Percentiles rank a stretch among this genome's conserved stretches.
phyloP scores from a whole-genome alignment of 2,329 filamentous ascomycete species.

The Beauveria pseudobassiana region DNA sequence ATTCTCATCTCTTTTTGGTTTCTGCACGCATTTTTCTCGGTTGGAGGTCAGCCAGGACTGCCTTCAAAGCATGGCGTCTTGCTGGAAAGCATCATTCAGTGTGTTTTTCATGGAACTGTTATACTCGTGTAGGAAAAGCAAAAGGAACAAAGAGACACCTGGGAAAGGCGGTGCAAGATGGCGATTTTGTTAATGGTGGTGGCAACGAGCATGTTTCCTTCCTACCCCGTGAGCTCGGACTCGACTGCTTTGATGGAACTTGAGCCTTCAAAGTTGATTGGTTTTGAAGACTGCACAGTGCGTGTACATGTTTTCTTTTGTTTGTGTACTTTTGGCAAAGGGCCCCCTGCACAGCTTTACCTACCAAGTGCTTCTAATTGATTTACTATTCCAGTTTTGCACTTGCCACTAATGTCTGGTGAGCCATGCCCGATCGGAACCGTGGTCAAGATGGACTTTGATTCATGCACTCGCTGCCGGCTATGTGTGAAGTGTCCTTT shows the following conservation, averaged over 20 bases:
- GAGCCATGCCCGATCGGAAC: no score
- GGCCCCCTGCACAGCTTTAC: slow-evolving; percentile 1
- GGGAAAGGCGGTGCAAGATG: slow-evolving; percentile 4
- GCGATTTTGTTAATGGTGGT: slow-evolving; percentile 9
- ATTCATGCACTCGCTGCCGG: not conserved
- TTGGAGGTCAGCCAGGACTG: slow-evolving; percentile 9
- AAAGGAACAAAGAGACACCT: not conserved
- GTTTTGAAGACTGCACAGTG: slow-evolving; percentile 5
- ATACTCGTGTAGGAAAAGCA: slow-evolving; percentile 10
- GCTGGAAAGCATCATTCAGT: slow-evolving; percentile 10
- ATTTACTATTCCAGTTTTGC: not conserved
- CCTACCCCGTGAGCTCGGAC: slow-evolving; percentile 1
- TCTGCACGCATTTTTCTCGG: slow-evolving; percentile 11
- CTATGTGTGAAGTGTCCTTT: not conserved
- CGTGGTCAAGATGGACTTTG: not conserved
- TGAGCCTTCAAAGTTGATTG: not conserved
- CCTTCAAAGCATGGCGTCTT: slow-evolving; percentile 12
- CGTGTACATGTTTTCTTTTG: slow-evolving; percentile 6
- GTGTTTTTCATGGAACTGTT: slow-evolving; percentile 10
- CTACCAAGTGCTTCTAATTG: slow-evolving; percentile 5
- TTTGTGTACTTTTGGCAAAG: not conserved
- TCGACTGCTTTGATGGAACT: slow-evolving; percentile 4
- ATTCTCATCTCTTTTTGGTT: slow-evolving; percentile 6
- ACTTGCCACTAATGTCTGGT: not conserved
- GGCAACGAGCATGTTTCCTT: slow-evolving; percentile 5